A percentile compares a stretch with the other conserved stretches of the same genome.
These are phyloP conservation scores for Phytophthora pluvialis DNA, from an alignment of 352 stramenopile species.

Conservation along the genomic window DNA sequence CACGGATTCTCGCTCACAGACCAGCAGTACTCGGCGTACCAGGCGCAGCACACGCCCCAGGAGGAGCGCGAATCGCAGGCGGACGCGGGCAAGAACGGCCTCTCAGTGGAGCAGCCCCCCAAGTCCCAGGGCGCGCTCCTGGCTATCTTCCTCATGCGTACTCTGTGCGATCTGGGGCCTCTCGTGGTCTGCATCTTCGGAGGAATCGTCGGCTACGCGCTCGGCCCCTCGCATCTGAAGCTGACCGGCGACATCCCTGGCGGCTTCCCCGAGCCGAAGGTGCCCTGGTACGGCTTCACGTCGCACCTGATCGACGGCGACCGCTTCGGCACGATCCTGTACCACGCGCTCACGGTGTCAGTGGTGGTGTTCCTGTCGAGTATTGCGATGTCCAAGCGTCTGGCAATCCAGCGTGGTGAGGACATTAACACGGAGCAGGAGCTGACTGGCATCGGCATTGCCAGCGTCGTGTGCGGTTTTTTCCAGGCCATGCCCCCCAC, in stretches of 20 bases:
- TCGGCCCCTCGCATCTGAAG: slow-evolving; percentile 22
- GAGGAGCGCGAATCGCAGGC: slow-evolving; percentile 15
- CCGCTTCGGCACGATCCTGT: slow-evolving; percentile 28
- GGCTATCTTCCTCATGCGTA: slow-evolving; percentile 23
- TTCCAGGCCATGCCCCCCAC: slow-evolving; percentile 29
- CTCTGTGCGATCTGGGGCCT: slow-evolving; percentile 20
- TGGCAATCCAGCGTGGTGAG: slow-evolving; percentile 24
- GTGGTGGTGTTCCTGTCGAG: slow-evolving; percentile 29
- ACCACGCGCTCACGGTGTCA: slow-evolving; percentile 17
- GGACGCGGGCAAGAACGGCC: slow-evolving; percentile 4
- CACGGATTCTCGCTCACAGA: slow-evolving; percentile 24
- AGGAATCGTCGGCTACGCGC: slow-evolving; percentile 19
- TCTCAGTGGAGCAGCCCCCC: slow-evolving; percentile 3
- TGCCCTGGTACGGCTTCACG: slow-evolving; percentile 28
- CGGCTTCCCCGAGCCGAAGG: slow-evolving; percentile 22
- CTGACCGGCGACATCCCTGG: slow-evolving; percentile 25
- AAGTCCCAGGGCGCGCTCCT: slow-evolving; percentile 10
- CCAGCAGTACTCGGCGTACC: slow-evolving; percentile 19
- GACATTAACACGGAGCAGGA: slow-evolving; percentile 29
- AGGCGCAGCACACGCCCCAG: slow-evolving; percentile 18
- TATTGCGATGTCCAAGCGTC: slow-evolving; percentile 31
- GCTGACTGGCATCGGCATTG: slow-evolving; percentile 21
- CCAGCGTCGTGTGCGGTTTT: slow-evolving; percentile 21
- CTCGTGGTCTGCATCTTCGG: slow-evolving; percentile 30
- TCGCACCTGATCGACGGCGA: slow-evolving; percentile 19